phyloP scores from a whole-genome alignment of 1,139 yeast genomes.

The Chernovozyma aurita region DNA sequence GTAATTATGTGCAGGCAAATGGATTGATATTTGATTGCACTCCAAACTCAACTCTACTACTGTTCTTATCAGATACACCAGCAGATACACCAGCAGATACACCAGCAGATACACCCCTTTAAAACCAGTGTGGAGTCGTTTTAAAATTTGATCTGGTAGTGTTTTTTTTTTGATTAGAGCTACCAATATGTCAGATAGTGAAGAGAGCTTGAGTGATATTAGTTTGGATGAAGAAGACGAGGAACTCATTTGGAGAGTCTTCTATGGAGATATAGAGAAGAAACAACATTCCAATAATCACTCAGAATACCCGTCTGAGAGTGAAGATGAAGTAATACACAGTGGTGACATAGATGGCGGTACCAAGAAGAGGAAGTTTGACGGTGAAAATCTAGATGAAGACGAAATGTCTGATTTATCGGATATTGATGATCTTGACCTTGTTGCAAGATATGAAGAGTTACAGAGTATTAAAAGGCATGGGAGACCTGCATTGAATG shows the following conservation, averaged over 20 bases:
- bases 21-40: too few species aligned
- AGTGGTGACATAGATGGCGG: not conserved
- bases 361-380: not conserved
- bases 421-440: slow-evolving; percentile 34
- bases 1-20: too few species aligned
- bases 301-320: slow-evolving; percentile 14
- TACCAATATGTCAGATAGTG: slow-evolving; percentile 11
- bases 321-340: slow-evolving; percentile 9
- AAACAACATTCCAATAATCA: slow-evolving; percentile 3
- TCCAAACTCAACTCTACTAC: too few species aligned
- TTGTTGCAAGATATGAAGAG: slow-evolving; percentile 28
- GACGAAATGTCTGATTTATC: slow-evolving; percentile 24
- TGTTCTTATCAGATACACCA: too few species aligned
- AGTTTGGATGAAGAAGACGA: slow-evolving; percentile 47
- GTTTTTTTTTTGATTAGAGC: too few species aligned
- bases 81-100: too few species aligned
- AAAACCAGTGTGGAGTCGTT: too few species aligned
- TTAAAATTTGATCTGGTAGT: too few species aligned
- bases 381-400: slow-evolving; percentile 13
- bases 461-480: slow-evolving; percentile 10
- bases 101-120: too few species aligned
- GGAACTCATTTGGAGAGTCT: slow-evolving; percentile 43
- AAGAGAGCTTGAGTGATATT: slow-evolving; percentile 29
- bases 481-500: slow-evolving; percentile 15
- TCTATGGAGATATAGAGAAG: slow-evolving; percentile 27